Conservation (phyloP, 371 early-diverging fungal species). For the Rhizopus sp. region DNA sequence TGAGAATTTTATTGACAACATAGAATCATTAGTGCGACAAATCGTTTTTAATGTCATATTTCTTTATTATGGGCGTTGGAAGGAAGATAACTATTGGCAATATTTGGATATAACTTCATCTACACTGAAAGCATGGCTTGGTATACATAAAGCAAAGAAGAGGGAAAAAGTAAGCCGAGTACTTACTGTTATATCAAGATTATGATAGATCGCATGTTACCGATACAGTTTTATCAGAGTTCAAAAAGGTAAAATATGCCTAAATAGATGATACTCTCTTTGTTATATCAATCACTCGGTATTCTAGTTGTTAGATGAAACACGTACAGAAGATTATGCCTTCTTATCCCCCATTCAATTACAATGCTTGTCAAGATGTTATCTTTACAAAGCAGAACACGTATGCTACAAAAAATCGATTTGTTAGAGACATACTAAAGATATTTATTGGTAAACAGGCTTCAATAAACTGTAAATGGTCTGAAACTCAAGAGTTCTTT, state of each 20-base stretch:
- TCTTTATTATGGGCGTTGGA: slow-evolving; percentile 8
- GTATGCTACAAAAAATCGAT: not conserved
- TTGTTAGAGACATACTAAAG: not conserved
- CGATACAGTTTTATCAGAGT: slow-evolving; percentile 2
- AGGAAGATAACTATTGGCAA: slow-evolving; percentile 4
- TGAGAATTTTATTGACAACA: not conserved
- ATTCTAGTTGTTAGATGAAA: not conserved
- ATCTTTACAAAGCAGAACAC: slow-evolving; percentile 15
- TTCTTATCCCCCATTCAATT: not conserved
- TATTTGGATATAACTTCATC: slow-evolving; percentile 8
- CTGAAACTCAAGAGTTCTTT: no score
- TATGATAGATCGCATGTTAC: not conserved
- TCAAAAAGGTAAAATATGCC: not conserved
- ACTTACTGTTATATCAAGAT: not conserved
- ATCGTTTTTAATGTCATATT: slow-evolving; percentile 6
- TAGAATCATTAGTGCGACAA: slow-evolving; percentile 4
- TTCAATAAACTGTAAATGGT: no score
- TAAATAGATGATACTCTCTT: not conserved
- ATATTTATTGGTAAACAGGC: no score
- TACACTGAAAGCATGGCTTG: slow-evolving; percentile 12
- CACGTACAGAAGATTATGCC: not conserved
- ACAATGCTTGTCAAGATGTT: slow-evolving; percentile 4
- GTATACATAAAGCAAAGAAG: not conserved
- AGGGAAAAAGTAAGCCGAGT: no score
- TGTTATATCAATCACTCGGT: not conserved